Percentiles rank a stretch among this genome's conserved stretches.
phyloP scores from a whole-genome alignment of 495 filamentous ascomycete species.

The Cudoniella acicularis region DNA sequence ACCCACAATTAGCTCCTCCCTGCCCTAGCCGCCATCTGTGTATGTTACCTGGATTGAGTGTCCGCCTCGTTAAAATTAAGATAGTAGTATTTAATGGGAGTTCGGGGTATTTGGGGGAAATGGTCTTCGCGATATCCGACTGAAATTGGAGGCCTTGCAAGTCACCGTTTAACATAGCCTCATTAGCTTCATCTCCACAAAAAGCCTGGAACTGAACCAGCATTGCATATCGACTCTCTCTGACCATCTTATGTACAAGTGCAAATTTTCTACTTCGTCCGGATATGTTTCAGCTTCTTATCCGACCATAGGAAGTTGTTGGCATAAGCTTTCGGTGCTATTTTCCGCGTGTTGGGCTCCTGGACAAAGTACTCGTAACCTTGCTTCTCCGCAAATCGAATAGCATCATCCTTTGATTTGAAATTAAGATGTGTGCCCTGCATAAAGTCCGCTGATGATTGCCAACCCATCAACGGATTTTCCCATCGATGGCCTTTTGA shows the following conservation, averaged over 20 bases:
- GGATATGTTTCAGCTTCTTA: constrained; percentile 84
- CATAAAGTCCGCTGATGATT: constrained; percentile 89
- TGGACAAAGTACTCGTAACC: constrained; percentile 99
- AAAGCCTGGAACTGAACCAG: not conserved
- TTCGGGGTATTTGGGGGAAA: no score
- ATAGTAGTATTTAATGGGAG: no score
- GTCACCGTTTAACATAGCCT: no score
- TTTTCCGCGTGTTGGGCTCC: constrained; percentile 84
- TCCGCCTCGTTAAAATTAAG: no score
- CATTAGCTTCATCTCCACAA: not conserved
- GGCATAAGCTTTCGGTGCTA: constrained; percentile 90
- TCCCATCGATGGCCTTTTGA: constrained; percentile 90
- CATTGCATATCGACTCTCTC: not conserved
- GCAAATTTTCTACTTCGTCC: constrained; percentile 66
- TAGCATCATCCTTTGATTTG: constrained; percentile 91
- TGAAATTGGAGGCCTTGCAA: no score
- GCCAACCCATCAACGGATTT: constrained; percentile 98
- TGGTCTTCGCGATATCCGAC: no score
- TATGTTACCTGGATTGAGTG: no score
- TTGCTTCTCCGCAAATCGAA: constrained; percentile 94
- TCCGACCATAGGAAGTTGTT: constrained; percentile 88
- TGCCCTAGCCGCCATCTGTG: no score
- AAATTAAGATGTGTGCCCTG: constrained; percentile 89
- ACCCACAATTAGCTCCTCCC: no score
- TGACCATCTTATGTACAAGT: constrained; percentile 25